Base-by-base conservation (phyloP, 352 stramenopile genomes). In the Globisporangium echinulatum region DNA sequence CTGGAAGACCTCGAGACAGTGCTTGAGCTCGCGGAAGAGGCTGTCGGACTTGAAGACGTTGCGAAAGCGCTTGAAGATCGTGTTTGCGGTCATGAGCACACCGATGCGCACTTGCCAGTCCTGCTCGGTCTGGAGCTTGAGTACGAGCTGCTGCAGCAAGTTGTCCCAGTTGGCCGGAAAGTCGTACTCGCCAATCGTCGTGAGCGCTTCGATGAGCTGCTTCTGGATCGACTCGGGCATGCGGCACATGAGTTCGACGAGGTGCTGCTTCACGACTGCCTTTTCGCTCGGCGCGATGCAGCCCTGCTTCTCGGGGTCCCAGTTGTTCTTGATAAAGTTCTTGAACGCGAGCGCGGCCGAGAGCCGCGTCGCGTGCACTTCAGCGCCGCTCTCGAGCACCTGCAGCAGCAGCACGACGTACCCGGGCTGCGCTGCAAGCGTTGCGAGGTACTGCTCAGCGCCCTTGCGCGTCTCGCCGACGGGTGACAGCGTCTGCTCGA, bases 221-320 rank as follows among this genome's bases (percentile, higher is more conserved):
- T 90, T 83, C 76, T 98, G 92, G 61, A 99, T 82, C 55, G 67
- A 74, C 63, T 94, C 77, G 52, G 96, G 96, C 69, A 97, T 95
- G 40, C 86, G 92, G 66, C 93, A 99, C 96, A 99, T 99, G 60
- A 99, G 87, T 46, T 98, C 88, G 36, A 99, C 96, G n/a, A 99
- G 78, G 72, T 99, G 87, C 56, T 87, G 83, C 81, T 99, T 99
- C 58, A 99, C 97, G 33, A 97, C 66, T 14, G 75, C 71, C 49
- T 97, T 97, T 73, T 99, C 97, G 6, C 70, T 66, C 43, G 73
- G 50, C 15, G 72, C 64, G n/a, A 98, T 68, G 59, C 72, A 81
- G n/a, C 73, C 74, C 52, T 88, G 63, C 68, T 83, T 92, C 69
- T 90, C 81, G 7, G 90, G 89, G 58, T 96, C 94, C 97, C 97